Conservation (phyloP, 1,139 yeast genomes). For the Eremothecium gossypii region DNA sequence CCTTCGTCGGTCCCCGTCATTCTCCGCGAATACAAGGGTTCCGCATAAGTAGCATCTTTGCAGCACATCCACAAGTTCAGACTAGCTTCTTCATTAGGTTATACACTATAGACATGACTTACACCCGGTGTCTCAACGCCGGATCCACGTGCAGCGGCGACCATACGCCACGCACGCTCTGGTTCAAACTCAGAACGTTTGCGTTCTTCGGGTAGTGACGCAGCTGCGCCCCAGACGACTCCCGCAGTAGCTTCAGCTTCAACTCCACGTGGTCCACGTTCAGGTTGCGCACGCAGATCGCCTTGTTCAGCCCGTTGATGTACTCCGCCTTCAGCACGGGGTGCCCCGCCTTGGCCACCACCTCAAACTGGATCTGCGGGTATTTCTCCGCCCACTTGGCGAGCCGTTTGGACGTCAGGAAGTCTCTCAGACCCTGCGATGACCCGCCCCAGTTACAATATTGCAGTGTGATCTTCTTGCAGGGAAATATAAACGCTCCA, state of each 20-base stretch:
- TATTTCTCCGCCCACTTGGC: constrained; percentile 48
- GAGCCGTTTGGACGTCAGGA: constrained; percentile 48
- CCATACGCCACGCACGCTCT: constrained; percentile 94
- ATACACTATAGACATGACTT: constrained; percentile 12
- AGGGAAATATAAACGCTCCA: constrained; percentile 57
- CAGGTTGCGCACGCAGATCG: constrained; percentile 56
- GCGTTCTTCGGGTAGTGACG: constrained; percentile 53
- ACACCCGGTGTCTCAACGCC: constrained; percentile 58
- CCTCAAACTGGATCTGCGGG: constrained; percentile 63
- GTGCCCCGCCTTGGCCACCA: constrained; percentile 67
- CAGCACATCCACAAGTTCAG: not conserved
- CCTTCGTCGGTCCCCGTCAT: constrained; percentile 97
- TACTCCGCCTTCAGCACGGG: constrained; percentile 71
- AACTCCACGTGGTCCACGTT: constrained; percentile 44
- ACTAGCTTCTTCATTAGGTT: not conserved
- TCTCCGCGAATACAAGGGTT: constrained; percentile 72
- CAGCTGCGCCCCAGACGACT: constrained; percentile 52
- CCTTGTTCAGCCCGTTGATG: constrained; percentile 37
- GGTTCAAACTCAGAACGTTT: constrained; percentile 70
- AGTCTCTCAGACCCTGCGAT: constrained; percentile 65
- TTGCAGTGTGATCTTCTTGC: constrained; percentile 61
- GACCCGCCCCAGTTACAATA: constrained; percentile 97
- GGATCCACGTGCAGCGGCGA: constrained; percentile 84
- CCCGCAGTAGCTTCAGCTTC: constrained; percentile 45
- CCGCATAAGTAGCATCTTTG: constrained; percentile 17